Evolutionary conservation across 1,284 basidiomycete genomes (phyloP).

Genomic region (Pseudozyma pruni): DNA sequence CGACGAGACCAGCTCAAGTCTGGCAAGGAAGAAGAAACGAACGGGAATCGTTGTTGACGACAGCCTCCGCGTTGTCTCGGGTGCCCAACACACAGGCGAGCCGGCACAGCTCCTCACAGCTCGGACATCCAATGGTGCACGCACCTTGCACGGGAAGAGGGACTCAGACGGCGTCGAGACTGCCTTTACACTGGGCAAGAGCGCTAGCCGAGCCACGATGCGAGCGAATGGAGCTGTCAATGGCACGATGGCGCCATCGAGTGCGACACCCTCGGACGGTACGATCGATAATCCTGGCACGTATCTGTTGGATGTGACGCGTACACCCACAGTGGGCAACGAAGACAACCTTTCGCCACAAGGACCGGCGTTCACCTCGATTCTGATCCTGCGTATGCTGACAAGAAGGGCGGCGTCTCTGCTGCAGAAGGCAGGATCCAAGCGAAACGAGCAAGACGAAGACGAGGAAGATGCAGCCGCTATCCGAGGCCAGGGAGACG

Average conservation of each 20-base stretch:
- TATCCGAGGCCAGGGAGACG: conserved; percentile 46
- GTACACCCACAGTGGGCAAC: conserved; percentile 58
- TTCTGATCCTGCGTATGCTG: conserved; percentile 60
- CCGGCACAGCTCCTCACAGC: conserved; percentile 16
- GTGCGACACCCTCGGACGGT: conserved; percentile 30
- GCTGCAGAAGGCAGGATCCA: conserved; percentile 52
- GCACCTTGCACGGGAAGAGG: conserved; percentile 25
- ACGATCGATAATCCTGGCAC: conserved; percentile 60
- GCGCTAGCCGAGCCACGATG: not conserved
- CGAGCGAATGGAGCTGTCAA: conserved; percentile 9
- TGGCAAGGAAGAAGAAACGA: not conserved
- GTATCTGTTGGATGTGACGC: conserved; percentile 57
- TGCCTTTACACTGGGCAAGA: conserved; percentile 19
- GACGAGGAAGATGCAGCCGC: conserved; percentile 31
- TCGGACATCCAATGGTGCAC: conserved; percentile 21
- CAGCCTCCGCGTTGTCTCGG: conserved; percentile 23
- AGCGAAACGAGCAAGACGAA: conserved; percentile 6
- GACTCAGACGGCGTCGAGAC: conserved; percentile 28
- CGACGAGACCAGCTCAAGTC: not conserved
- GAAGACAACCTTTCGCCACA: conserved; percentile 50
- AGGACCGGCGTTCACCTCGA: conserved; percentile 57
- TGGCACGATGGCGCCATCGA: conserved; percentile 13
- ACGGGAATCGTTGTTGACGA: conserved; percentile 30
- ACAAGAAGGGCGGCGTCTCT: conserved; percentile 51
- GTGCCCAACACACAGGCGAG: conserved; percentile 29